A percentile compares a stretch with the other conserved stretches of the same genome.
Conservation (phyloP, 148 eudicot genomes). For the Rhododendron kiyosumense region DNA sequence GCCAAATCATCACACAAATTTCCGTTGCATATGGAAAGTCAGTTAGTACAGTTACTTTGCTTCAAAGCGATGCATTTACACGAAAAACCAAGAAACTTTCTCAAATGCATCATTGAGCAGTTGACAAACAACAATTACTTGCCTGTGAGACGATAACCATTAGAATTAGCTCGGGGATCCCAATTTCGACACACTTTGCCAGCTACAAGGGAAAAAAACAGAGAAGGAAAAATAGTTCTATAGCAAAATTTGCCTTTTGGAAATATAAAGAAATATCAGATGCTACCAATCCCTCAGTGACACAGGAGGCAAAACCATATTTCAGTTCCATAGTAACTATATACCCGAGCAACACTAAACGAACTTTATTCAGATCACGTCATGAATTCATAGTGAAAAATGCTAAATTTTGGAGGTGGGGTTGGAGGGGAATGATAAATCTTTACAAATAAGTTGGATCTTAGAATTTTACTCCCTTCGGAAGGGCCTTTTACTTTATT, state of each 20-base stretch:
- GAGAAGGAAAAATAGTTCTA: not conserved
- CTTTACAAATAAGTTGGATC: too few species aligned
- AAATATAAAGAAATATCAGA: not conserved
- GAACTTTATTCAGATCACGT: not conserved
- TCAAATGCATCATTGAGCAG: not conserved
- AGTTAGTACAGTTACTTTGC: not conserved
- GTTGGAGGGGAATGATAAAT: too few species aligned
- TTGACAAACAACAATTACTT: slow-evolving; percentile 13
- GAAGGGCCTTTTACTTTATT: not conserved
- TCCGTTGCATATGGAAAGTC: not conserved
- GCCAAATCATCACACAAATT: slow-evolving; percentile 12
- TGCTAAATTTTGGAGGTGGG: too few species aligned
- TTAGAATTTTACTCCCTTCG: not conserved
- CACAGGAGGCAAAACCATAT: not conserved
- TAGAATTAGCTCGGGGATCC: slow-evolving; percentile 53
- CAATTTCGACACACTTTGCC: slow-evolving; percentile 57
- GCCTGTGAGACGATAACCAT: slow-evolving; percentile 66
- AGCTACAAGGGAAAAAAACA: slow-evolving; percentile 33
- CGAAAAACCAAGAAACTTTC: not conserved
- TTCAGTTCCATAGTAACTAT: not conserved
- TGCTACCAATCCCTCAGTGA: not conserved
- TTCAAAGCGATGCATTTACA: not conserved
- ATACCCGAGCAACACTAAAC: not conserved
- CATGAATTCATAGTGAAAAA: not conserved
- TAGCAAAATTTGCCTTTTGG: not conserved